phyloP scores from a whole-genome alignment of 148 eudicot genomes.

The Pharnaceum exiguum region DNA sequence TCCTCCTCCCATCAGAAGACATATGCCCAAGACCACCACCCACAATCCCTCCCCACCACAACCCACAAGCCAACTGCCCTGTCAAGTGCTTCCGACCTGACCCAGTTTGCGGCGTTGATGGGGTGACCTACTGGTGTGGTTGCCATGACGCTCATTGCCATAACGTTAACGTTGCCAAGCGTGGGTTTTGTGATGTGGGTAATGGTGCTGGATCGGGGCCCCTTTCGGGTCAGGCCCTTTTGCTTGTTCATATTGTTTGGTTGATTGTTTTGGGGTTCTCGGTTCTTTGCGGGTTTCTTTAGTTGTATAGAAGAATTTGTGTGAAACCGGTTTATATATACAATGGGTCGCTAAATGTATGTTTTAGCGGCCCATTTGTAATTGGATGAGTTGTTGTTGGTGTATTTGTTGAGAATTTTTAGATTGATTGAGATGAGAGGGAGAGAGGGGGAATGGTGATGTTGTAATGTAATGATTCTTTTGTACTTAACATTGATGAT shows the following conservation, averaged over 20 bases:
- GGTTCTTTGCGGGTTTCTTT: constrained; percentile 32
- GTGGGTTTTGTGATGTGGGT: constrained; percentile 74
- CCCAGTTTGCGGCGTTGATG: constrained; percentile 86
- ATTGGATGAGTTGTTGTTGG: too few relatives aligned
- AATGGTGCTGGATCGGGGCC: constrained; percentile 58
- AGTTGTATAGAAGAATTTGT: too few relatives aligned
- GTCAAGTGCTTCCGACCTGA: constrained; percentile 77
- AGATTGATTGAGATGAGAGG: background rate
- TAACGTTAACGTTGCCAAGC: constrained; percentile 52
- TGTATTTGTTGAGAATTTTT: background rate
- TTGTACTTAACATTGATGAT: background rate
- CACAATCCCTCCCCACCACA: constrained; percentile 11
- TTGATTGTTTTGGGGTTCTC: constrained; percentile 63
- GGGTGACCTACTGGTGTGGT: constrained; percentile 96
- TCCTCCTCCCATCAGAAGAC: too few relatives aligned
- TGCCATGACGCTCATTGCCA: constrained; percentile 79
- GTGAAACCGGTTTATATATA: too few relatives aligned
- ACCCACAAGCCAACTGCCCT: constrained; percentile 38
- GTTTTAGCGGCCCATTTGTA: too few relatives aligned
- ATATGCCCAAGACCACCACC: constrained; percentile 18
- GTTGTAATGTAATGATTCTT: constrained; percentile 1
- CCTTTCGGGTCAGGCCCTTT: constrained; percentile 68
- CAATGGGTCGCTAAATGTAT: too few relatives aligned
- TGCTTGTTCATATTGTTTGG: constrained; percentile 80
- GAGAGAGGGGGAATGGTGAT: background rate